Percentiles rank a stretch among this genome's conserved stretches.
phyloP scores from a whole-genome alignment of 2,329 filamentous ascomycete species.

The Dendryphion nanum region DNA sequence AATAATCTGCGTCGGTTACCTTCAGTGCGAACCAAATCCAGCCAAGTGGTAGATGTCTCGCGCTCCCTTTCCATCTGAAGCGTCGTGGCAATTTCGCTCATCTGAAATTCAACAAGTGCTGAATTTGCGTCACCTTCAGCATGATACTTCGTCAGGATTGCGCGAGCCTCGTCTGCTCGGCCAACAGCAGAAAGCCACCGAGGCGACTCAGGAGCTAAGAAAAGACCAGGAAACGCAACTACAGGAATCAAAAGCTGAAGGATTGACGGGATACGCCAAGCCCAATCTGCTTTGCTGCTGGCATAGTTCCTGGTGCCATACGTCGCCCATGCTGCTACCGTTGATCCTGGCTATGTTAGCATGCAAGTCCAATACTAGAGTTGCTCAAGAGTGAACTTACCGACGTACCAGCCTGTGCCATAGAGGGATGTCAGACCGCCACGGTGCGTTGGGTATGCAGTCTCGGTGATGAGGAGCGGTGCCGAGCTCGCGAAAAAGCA shows the following conservation, averaged over 20 bases:
- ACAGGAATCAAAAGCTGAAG: conserved; percentile 48
- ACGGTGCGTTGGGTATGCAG: conserved; percentile 28
- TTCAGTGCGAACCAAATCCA: conserved; percentile 19
- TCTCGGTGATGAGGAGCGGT: conserved; percentile 38
- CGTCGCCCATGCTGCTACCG: conserved; percentile 17
- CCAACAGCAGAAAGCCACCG: conserved; percentile 57
- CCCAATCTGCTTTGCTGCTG: conserved; percentile 42
- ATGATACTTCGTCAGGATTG: conserved; percentile 55
- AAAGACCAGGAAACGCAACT: conserved; percentile 35
- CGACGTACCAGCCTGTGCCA: conserved; percentile 16
- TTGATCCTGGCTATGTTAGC: no score
- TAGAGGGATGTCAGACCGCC: conserved; percentile 3
- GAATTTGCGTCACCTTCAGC: conserved; percentile 36
- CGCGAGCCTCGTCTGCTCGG: conserved; percentile 51
- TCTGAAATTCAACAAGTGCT: background rate
- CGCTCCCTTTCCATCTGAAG: background rate
- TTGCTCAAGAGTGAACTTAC: no score
- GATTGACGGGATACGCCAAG: conserved; percentile 48
- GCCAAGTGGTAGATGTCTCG: conserved; percentile 2
- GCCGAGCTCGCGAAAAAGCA: no score
- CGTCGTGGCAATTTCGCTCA: background rate
- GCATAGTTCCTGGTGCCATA: conserved; percentile 16
- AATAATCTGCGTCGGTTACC: conserved; percentile 41
- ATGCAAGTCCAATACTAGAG: no score
- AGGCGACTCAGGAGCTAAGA: conserved; percentile 54